phyloP scores from a whole-genome alignment of 306 rosid genomes.

The Malus sylvestris region DNA sequence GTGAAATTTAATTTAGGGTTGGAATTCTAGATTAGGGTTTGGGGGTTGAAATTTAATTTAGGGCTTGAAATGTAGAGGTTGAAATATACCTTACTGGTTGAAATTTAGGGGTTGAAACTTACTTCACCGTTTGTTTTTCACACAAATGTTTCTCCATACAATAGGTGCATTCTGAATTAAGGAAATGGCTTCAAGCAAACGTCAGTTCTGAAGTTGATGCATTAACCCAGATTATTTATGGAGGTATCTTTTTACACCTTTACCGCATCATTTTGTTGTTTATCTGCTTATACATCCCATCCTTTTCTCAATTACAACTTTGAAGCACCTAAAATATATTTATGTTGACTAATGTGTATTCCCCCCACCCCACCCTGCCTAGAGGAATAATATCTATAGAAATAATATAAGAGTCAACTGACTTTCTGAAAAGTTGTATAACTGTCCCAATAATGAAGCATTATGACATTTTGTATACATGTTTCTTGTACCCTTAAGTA shows the following conservation, averaged over 20 bases:
- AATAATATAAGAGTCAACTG: background rate
- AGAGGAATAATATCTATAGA: background rate
- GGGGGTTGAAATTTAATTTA: too few relatives aligned
- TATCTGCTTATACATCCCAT: background rate
- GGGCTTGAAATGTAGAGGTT: too few relatives aligned
- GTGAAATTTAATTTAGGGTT: too few relatives aligned
- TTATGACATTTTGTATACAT: background rate
- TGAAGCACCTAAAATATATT: background rate
- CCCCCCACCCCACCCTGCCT: background rate
- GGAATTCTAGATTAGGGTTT: too few relatives aligned
- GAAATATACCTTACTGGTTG: too few relatives aligned
- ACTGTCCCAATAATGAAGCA: background rate
- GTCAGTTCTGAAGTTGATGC: constrained; percentile 35
- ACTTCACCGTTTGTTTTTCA: background rate
- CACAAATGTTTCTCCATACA: background rate
- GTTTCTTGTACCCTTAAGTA: background rate
- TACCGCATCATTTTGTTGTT: background rate
- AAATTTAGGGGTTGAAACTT: background rate
- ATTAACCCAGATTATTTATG: constrained; percentile 33
- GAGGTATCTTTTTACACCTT: constrained; percentile 18
- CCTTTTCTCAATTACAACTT: background rate
- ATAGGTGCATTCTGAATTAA: constrained; percentile 36
- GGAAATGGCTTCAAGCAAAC: constrained; percentile 38
- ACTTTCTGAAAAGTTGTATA: background rate
- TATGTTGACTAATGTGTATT: background rate